Percentiles rank a stretch among this genome's conserved stretches.
Evolutionary conservation across 345 rosid genomes (phyloP).

Genomic region (Eucalyptus leucophloia): DNA sequence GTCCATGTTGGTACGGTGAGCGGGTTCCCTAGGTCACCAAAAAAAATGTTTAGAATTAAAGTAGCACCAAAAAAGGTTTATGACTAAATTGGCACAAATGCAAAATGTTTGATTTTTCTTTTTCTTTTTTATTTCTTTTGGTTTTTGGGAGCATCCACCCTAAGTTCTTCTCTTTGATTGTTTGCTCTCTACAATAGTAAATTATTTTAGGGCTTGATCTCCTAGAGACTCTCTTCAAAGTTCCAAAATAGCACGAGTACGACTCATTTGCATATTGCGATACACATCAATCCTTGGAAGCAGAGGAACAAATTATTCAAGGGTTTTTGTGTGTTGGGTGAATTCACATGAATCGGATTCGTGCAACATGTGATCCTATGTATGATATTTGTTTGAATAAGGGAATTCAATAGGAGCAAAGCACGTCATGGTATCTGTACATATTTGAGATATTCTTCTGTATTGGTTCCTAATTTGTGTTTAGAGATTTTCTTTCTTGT

Average conservation of each 20-base stretch:
- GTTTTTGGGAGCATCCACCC: background rate
- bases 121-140: background rate
- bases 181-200: background rate
- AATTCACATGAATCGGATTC: background rate
- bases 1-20: no score
- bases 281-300: background rate
- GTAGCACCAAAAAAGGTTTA: no score
- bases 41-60: no score
- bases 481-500: background rate
- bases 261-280: background rate
- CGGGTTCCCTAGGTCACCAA: no score
- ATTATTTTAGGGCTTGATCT: background rate
- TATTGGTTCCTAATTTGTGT: background rate
- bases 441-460: background rate
- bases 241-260: background rate
- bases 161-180: background rate
- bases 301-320: background rate
- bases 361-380: background rate
- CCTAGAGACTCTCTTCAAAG: background rate
- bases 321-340: background rate
- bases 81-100: no score
- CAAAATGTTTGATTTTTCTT: background rate
- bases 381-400: background rate
- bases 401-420: background rate
- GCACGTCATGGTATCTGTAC: background rate